These are phyloP conservation scores for Collybiopsis confluens DNA, from an alignment of 768 basidiomycete species.

Conservation along the genomic window DNA sequence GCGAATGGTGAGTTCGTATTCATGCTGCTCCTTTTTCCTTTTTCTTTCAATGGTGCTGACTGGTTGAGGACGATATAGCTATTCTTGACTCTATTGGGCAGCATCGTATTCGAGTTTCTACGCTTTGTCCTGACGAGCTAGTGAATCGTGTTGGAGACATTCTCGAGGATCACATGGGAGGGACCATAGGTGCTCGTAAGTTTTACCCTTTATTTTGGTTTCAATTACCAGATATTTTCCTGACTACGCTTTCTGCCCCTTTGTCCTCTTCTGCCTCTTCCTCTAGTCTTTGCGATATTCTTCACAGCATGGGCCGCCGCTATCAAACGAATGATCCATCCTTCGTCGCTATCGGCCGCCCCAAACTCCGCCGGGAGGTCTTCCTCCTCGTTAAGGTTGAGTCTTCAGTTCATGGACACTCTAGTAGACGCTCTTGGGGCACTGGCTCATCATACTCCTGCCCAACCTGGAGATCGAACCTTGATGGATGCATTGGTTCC, in stretches of 20 bases:
- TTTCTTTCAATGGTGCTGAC: not conserved
- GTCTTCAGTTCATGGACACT: constrained; percentile 5
- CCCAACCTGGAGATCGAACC: constrained; percentile 51
- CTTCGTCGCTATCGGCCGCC: not conserved
- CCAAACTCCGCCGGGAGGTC: too few species aligned
- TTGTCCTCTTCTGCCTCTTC: not conserved
- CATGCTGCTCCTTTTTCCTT: not conserved
- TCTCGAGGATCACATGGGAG: constrained; percentile 51
- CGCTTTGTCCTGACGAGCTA: constrained; percentile 17
- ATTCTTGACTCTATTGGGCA: constrained; percentile 28
- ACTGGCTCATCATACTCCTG: constrained; percentile 41
- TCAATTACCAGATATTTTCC: too few species aligned
- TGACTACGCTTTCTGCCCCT: too few species aligned
- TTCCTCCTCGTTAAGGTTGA: too few species aligned
- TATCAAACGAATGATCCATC: constrained; percentile 8
- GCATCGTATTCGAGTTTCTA: constrained; percentile 18
- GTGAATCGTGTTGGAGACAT: constrained; percentile 32
- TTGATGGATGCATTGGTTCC: constrained; percentile 50
- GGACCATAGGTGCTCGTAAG: constrained; percentile 49
- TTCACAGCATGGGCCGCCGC: constrained; percentile 31
- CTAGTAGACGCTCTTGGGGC: constrained; percentile 24
- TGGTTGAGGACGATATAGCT: constrained; percentile 19
- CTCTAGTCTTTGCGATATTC: constrained; percentile 40
- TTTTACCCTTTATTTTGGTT: constrained; percentile 16
- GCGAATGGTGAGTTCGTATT: constrained; percentile 23